phyloP scores from a whole-genome alignment of 2,329 filamentous ascomycete genomes.

The Pestalotiopsis sp. region DNA sequence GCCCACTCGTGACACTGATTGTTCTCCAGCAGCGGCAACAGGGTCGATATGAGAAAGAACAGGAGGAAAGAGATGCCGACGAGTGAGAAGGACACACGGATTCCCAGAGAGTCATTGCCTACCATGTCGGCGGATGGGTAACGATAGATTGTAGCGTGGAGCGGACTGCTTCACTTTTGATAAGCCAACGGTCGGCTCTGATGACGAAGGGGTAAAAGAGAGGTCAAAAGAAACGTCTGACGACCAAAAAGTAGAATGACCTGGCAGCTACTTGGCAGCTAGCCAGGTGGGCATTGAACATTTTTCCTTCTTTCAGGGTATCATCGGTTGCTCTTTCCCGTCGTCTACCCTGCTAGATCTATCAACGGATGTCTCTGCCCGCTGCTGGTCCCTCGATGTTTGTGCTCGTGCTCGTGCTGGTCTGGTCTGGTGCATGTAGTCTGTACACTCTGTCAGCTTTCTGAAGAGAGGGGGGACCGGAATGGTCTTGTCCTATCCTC shows the following conservation, averaged over 20 bases:
- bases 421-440: background rate
- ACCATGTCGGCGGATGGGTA: background rate
- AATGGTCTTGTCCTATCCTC: background rate
- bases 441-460: too few relatives aligned
- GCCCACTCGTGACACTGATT: background rate
- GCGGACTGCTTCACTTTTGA: background rate
- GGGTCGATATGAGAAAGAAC: background rate
- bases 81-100: background rate
- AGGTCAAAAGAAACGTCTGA: background rate
- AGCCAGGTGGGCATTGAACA: too few relatives aligned
- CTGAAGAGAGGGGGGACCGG: too few relatives aligned
- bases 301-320: background rate
- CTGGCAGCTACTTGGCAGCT: background rate
- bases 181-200: background rate
- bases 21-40: background rate
- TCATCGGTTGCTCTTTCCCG: background rate
- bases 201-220: background rate
- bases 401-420: background rate
- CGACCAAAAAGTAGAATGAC: background rate
- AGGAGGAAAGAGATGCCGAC: background rate
- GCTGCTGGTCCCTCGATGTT: background rate
- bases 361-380: background rate
- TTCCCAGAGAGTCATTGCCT: background rate
- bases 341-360: background rate
- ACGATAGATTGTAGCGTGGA: background rate